These are phyloP conservation scores for Diacronema lutheri DNA, from an alignment of 78 protist species.

Conservation along the genomic window DNA sequence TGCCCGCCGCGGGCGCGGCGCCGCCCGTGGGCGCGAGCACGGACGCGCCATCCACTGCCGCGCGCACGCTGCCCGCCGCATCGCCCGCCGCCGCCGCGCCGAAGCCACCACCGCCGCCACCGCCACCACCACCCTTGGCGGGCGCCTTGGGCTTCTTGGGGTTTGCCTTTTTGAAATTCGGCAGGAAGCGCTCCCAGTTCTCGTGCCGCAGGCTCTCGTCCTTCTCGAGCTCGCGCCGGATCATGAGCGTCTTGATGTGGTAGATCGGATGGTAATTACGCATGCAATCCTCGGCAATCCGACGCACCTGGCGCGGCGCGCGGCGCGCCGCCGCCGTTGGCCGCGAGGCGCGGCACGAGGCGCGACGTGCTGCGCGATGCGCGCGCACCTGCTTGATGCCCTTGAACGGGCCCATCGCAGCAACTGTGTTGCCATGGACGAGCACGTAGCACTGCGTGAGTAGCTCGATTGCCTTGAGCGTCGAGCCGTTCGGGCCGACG, in stretches of 20 bases:
- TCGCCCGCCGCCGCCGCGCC: no score
- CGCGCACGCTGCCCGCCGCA: no score
- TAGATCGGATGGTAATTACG: constrained; percentile 97
- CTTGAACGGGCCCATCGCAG: constrained; percentile 85
- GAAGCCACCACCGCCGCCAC: no score
- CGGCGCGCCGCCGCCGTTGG: no score
- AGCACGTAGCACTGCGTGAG: constrained; percentile 92
- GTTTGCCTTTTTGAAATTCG: constrained; percentile 72
- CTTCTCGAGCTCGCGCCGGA: constrained; percentile 91
- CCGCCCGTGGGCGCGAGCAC: not conserved
- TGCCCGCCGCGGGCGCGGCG: not conserved
- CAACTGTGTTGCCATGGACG: constrained; percentile 93
- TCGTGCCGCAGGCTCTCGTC: constrained; percentile 74
- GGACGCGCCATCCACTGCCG: no score
- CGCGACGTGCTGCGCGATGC: not conserved
- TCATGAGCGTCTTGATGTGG: constrained; percentile 94
- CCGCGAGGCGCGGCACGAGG: no score
- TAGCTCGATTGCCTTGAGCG: constrained; percentile 79
- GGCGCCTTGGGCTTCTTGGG: not conserved
- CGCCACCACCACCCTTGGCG: no score
- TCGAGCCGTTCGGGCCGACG: constrained; percentile 96
- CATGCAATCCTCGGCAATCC: constrained; percentile 94
- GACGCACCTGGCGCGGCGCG: constrained; percentile 52
- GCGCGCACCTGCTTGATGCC: constrained; percentile 63
- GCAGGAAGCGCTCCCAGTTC: constrained; percentile 94